A percentile compares a stretch with the other conserved stretches of the same genome.
Evolutionary conservation across 1,284 basidiomycete genomes (phyloP).

Genomic region (Ceratobasidium sp.): DNA sequence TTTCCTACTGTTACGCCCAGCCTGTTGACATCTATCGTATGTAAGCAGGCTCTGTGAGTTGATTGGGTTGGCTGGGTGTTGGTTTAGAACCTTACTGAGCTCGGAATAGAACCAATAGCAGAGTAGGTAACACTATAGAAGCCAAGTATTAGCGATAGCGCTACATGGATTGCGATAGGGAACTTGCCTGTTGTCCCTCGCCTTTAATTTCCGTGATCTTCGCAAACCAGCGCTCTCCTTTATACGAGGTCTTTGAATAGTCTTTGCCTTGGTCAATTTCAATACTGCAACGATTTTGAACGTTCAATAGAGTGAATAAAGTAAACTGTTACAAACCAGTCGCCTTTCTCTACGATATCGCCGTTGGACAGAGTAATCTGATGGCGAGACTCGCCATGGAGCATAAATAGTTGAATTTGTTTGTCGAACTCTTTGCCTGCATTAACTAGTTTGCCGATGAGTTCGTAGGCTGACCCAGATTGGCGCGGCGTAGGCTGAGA

Average conservation of each 20-base stretch:
- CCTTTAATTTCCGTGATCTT: constrained; percentile 14
- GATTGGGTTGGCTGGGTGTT: too few relatives aligned
- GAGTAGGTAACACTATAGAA: background rate
- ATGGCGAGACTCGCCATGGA: background rate
- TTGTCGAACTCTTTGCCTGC: background rate
- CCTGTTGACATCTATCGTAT: background rate
- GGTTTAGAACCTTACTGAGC: background rate
- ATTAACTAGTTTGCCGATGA: too few relatives aligned
- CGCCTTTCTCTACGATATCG: background rate
- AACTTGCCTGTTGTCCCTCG: background rate
- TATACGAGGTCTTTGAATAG: background rate
- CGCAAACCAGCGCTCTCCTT: constrained; percentile 14
- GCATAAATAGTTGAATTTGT: constrained; percentile 9
- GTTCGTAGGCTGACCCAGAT: too few relatives aligned
- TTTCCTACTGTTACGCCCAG: background rate
- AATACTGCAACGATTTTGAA: background rate
- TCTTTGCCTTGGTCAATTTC: constrained; percentile 12
- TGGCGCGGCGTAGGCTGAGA: too few relatives aligned
- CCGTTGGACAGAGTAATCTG: background rate
- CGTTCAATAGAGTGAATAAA: too few relatives aligned
- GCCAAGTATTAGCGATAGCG: too few relatives aligned
- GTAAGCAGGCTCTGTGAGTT: too few relatives aligned
- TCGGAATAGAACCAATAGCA: constrained; percentile 22
- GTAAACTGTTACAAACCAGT: constrained; percentile 6
- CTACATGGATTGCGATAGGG: too few relatives aligned